These are phyloP conservation scores for Prorocentrum cordatum DNA, from an alignment of 169 alveolate species.

Conservation along the genomic window DNA sequence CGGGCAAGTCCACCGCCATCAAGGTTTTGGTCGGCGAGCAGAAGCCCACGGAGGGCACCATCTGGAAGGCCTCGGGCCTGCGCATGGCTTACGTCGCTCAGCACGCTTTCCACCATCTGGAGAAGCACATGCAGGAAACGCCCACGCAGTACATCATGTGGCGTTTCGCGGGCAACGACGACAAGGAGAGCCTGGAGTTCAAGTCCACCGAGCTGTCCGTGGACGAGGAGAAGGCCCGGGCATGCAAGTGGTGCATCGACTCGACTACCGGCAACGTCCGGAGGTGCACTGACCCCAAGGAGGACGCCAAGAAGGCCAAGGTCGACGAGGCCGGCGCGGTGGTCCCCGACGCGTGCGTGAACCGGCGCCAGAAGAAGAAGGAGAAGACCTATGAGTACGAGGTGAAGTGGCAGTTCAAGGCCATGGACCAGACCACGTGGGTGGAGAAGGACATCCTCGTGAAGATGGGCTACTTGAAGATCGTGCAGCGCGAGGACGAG, in stretches of 20 bases:
- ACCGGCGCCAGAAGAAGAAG: constrained; percentile 72
- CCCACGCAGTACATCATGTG: constrained; percentile 71
- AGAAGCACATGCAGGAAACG: constrained; percentile 67
- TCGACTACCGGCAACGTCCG: constrained; percentile 65
- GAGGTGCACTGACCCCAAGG: constrained; percentile 67
- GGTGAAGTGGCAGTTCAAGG: constrained; percentile 70
- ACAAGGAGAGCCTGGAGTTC: constrained; percentile 65
- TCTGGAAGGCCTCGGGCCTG: constrained; percentile 68
- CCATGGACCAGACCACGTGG: constrained; percentile 52
- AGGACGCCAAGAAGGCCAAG: constrained; percentile 31
- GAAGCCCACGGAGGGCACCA: constrained; percentile 55
- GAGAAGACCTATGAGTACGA: constrained; percentile 44
- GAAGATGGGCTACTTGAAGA: constrained; percentile 60
- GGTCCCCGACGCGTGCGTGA: constrained; percentile 61
- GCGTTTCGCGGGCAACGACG: constrained; percentile 72
- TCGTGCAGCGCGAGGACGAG: constrained; percentile 70
- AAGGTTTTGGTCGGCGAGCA: constrained; percentile 71
- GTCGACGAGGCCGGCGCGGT: constrained; percentile 70
- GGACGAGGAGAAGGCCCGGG: constrained; percentile 69
- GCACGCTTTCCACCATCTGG: constrained; percentile 73
- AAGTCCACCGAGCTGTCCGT: constrained; percentile 61
- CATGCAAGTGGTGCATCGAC: constrained; percentile 67
- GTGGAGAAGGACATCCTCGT: constrained; percentile 48
- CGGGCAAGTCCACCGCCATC: constrained; percentile 72
- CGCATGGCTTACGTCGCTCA: constrained; percentile 72